phyloP scores from a whole-genome alignment of 805 yeast species.

The Wickerhamomyces chambardii region DNA sequence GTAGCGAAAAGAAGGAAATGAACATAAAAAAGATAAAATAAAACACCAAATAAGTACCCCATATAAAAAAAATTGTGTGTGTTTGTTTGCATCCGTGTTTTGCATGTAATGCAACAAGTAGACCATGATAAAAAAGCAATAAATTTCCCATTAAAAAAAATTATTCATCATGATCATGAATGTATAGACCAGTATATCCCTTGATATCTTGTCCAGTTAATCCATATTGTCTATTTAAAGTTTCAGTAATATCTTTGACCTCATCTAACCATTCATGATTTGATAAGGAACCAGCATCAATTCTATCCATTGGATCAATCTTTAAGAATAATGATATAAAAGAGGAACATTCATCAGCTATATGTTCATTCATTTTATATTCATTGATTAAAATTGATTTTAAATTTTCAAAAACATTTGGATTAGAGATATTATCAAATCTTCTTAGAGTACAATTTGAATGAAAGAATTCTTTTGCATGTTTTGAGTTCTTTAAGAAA shows the following conservation, averaged over 20 bases:
- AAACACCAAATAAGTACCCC: too few species aligned
- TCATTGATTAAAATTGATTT: slow-evolving; percentile 64
- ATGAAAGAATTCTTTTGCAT: slow-evolving; percentile 38
- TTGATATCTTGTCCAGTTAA: slow-evolving; percentile 17
- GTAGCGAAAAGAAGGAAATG: too few species aligned
- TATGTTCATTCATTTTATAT: slow-evolving; percentile 50
- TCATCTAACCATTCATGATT: slow-evolving; percentile 41
- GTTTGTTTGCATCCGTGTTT: too few species aligned
- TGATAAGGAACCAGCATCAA: slow-evolving; percentile 44
- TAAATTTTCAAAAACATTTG: slow-evolving; percentile 47
- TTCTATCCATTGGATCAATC: slow-evolving; percentile 38
- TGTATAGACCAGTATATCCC: slow-evolving; percentile 8
- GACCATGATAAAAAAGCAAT: too few species aligned
- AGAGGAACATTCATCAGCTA: slow-evolving; percentile 38
- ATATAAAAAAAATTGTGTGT: too few species aligned
- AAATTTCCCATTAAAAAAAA: too few species aligned
- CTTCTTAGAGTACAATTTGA: slow-evolving; percentile 38
- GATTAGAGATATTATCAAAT: slow-evolving; percentile 58
- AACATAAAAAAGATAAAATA: too few species aligned
- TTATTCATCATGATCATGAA: not conserved
- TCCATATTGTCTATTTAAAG: slow-evolving; percentile 13
- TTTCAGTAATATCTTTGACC: slow-evolving; percentile 2
- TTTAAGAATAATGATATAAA: slow-evolving; percentile 42
- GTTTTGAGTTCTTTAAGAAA: slow-evolving; percentile 29
- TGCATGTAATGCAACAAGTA: too few species aligned